Conservation (phyloP, 148 eudicot genomes). For the Chenopodium formosanum region DNA sequence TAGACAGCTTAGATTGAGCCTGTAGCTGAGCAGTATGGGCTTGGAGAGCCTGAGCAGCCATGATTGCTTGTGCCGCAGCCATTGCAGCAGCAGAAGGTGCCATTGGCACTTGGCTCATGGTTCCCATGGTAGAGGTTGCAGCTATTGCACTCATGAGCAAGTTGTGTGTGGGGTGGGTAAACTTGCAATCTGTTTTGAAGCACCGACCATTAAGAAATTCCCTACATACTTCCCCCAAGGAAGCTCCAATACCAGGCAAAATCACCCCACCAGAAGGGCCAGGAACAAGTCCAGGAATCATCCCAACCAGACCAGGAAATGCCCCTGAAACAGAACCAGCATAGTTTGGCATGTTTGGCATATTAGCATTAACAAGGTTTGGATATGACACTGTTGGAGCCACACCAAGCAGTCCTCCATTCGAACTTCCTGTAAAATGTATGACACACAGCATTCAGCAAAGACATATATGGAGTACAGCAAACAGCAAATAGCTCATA, state of each 20-base stretch:
- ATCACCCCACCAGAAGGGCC: conserved; percentile 91
- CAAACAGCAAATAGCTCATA: not conserved
- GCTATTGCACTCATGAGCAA: conserved; percentile 80
- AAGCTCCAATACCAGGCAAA: conserved; percentile 90
- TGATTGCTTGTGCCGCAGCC: conserved; percentile 99
- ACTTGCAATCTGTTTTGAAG: conserved; percentile 74
- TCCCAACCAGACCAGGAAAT: conserved; percentile 86
- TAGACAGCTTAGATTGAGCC: conserved; percentile 52
- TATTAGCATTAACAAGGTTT: conserved; percentile 82
- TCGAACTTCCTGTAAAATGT: conserved; percentile 53
- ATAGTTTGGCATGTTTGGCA: conserved; percentile 99
- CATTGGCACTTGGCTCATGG: conserved; percentile 91
- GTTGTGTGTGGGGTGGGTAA: conserved; percentile 86
- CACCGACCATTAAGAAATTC: conserved; percentile 87
- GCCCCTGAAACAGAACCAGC: conserved; percentile 97
- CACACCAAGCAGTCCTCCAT: conserved; percentile 84
- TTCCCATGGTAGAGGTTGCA: conserved; percentile 82
- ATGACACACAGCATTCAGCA: not conserved
- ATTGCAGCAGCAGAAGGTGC: conserved; percentile 99
- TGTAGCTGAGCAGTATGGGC: conserved; percentile 87
- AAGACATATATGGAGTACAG: not conserved
- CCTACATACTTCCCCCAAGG: conserved; percentile 88
- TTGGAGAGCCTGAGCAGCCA: conserved; percentile 95
- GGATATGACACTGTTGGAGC: conserved; percentile 66
- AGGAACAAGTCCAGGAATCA: conserved; percentile 82